Percentiles rank a stretch among this genome's conserved stretches.
phyloP scores from a whole-genome alignment of 2,329 filamentous ascomycete genomes.

The Cryphonectria parasitica region DNA sequence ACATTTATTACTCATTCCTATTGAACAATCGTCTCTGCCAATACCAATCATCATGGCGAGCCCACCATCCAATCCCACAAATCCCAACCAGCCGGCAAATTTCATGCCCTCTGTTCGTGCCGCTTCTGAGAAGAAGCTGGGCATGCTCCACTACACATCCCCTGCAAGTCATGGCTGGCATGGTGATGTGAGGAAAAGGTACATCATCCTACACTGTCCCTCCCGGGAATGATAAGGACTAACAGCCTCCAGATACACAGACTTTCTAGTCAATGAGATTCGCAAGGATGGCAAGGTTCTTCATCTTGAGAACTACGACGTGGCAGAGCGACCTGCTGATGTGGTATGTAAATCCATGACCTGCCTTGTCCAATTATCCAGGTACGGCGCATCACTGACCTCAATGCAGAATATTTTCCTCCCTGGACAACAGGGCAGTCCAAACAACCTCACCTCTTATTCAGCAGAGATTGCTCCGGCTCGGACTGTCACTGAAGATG shows the following conservation, averaged over 20 bases:
- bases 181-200: slow-evolving; percentile 51
- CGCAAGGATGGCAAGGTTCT: slow-evolving; percentile 73
- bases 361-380: neutral
- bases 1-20: neutral
- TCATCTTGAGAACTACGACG: slow-evolving; percentile 58
- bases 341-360: slow-evolving; percentile 15
- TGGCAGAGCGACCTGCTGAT: slow-evolving; percentile 20
- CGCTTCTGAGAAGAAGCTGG: slow-evolving; percentile 42
- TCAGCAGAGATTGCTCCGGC: slow-evolving; percentile 10
- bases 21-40: neutral
- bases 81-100: slow-evolving; percentile 22
- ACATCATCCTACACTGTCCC: slow-evolving; percentile 34
- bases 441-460: slow-evolving; percentile 33
- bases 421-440: slow-evolving; percentile 18
- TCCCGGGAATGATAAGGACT: slow-evolving; percentile 18
- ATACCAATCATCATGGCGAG: slow-evolving; percentile 12
- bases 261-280: slow-evolving; percentile 93
- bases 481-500: slow-evolving; percentile 36
- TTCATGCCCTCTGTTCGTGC: slow-evolving; percentile 34
- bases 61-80: slow-evolving; percentile 6
- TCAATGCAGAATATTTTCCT: slow-evolving; percentile 11
- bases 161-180: slow-evolving; percentile 46
- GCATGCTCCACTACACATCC: slow-evolving; percentile 47
- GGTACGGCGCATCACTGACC: neutral
- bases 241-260: slow-evolving; percentile 67